Percentiles rank a stretch among this genome's conserved stretches.
phyloP scores from a whole-genome alignment of 768 basidiomycete species.

The Paxillus involutus region DNA sequence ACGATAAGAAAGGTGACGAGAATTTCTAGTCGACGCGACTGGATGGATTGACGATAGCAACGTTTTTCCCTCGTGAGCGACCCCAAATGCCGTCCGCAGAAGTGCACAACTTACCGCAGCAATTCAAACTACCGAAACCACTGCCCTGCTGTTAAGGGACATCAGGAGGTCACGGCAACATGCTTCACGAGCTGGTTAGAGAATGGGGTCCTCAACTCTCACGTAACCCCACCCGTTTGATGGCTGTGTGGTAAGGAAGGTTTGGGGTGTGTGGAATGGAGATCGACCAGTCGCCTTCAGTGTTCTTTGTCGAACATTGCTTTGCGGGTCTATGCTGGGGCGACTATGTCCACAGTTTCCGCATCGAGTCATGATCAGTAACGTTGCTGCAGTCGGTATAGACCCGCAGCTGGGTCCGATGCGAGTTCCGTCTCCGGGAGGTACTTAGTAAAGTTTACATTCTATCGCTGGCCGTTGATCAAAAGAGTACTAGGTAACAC shows the following conservation, averaged over 20 bases:
- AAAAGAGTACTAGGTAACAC: too few relatives aligned
- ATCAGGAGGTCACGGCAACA: conserved; percentile 42
- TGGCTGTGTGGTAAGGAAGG: neutral
- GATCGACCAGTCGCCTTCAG: neutral
- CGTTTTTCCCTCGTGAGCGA: conserved; percentile 44
- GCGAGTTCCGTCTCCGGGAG: too few relatives aligned
- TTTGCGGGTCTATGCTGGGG: neutral
- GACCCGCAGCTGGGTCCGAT: too few relatives aligned
- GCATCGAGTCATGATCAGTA: neutral
- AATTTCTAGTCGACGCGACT: conserved; percentile 55
- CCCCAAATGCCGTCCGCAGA: neutral
- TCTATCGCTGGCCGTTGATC: too few relatives aligned
- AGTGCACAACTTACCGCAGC: neutral
- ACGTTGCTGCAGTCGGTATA: too few relatives aligned
- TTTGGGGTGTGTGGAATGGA: neutral
- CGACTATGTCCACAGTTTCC: neutral
- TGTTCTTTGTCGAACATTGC: neutral
- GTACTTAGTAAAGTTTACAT: too few relatives aligned
- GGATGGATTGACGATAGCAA: conserved; percentile 54
- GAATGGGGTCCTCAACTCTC: conserved; percentile 37
- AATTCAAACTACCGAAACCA: conserved; percentile 36
- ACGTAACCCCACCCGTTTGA: neutral
- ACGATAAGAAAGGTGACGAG: conserved; percentile 41
- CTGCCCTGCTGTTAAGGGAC: conserved; percentile 50
- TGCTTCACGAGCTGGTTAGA: conserved; percentile 46